phyloP scores from a whole-genome alignment of 2,329 filamentous ascomycete genomes.

The Cadophora gregata region DNA sequence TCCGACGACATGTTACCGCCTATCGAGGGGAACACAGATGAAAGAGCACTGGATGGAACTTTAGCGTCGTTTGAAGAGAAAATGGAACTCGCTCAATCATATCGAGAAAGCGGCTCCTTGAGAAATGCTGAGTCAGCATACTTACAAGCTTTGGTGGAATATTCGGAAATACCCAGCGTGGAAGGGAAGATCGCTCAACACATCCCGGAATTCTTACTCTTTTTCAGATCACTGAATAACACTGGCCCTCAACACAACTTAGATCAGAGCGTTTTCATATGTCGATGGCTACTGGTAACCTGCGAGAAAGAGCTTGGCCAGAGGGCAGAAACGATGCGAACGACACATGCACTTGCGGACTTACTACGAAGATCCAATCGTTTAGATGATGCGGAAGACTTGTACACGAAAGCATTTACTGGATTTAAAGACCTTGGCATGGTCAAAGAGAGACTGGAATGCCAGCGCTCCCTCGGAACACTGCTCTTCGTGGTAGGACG shows the following conservation, averaged over 20 bases:
- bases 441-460: slow-evolving; percentile 19
- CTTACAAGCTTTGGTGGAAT: slow-evolving; percentile 18
- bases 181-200: slow-evolving; percentile 18
- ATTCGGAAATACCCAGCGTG: slow-evolving; percentile 19
- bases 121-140: slow-evolving; percentile 22
- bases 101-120: slow-evolving; percentile 15
- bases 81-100: slow-evolving; percentile 14
- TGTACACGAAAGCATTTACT: slow-evolving; percentile 17
- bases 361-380: slow-evolving; percentile 9
- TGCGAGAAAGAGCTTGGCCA: slow-evolving; percentile 20
- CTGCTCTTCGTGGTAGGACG: slow-evolving; percentile 17
- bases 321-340: slow-evolving; percentile 17
- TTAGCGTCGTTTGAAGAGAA: slow-evolving; percentile 14
- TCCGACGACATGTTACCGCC: slow-evolving; percentile 18
- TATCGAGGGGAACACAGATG: slow-evolving; percentile 8
- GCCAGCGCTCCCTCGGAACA: slow-evolving; percentile 20
- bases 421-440: slow-evolving; percentile 10
- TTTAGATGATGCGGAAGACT: slow-evolving; percentile 14
- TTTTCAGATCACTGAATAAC: slow-evolving; percentile 12
- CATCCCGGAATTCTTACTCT: slow-evolving; percentile 13
- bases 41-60: slow-evolving; percentile 15
- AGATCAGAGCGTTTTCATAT: slow-evolving; percentile 21
- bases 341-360: slow-evolving; percentile 16
- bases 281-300: slow-evolving; percentile 19
- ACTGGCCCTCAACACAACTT: slow-evolving; percentile 10